Conservation (phyloP, 805 yeast genomes). For the Ogataea ganodermae region DNA sequence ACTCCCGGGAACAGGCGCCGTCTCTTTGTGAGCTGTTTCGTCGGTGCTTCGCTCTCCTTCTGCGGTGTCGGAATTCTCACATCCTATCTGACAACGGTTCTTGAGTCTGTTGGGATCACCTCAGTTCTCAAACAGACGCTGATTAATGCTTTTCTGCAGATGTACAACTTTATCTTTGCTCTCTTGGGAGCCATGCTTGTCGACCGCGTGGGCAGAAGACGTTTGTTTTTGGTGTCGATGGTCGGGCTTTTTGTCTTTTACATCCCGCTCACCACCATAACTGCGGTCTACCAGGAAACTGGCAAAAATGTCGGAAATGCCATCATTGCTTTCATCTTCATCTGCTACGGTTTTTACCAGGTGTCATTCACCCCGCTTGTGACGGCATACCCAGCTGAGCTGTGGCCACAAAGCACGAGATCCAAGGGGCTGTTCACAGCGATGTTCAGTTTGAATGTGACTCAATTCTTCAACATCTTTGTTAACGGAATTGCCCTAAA, state of each 20-base stretch:
- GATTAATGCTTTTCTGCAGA: constrained; percentile 52
- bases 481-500: constrained; percentile 39
- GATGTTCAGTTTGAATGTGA: constrained; percentile 15
- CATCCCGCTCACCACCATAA: constrained; percentile 46
- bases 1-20: constrained; percentile 41
- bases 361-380: constrained; percentile 49
- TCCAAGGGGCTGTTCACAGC: constrained; percentile 58
- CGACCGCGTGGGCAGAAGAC: constrained; percentile 39
- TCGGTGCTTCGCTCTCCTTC: constrained; percentile 38
- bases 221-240: constrained; percentile 37
- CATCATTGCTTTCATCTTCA: constrained; percentile 21
- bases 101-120: constrained; percentile 55
- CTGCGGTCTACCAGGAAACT: constrained; percentile 36
- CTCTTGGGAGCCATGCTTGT: constrained; percentile 33
- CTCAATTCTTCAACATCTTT: constrained; percentile 25
- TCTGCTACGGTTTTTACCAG: constrained; percentile 41
- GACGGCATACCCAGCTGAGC: constrained; percentile 44
- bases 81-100: constrained; percentile 46
- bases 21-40: constrained; percentile 32
- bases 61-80: constrained; percentile 51
- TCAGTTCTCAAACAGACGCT: constrained; percentile 44
- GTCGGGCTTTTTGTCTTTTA: constrained; percentile 40
- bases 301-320: constrained; percentile 19
- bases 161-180: constrained; percentile 44
- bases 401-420: constrained; percentile 57